Evolutionary conservation across 1,139 yeast species (phyloP).

Genomic region (Hemisphaericaspora lyxosophila): DNA sequence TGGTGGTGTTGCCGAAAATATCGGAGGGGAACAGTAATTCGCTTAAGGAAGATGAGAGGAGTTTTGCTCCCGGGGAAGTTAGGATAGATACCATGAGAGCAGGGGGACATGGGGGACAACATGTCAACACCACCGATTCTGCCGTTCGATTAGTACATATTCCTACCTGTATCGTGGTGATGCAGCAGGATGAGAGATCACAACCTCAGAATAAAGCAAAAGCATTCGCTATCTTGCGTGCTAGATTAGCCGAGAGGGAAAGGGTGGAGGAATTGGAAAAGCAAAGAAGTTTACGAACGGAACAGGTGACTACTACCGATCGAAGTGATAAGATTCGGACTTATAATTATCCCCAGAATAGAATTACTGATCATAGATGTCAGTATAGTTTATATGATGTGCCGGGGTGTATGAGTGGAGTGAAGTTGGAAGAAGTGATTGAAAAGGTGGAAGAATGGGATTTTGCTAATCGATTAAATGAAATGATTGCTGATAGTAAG

Average conservation of each 20-base stretch:
- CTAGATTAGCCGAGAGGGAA: conserved; percentile 81
- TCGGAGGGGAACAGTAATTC: conserved; percentile 56
- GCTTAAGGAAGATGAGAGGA: conserved; percentile 62
- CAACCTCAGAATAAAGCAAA: conserved; percentile 96
- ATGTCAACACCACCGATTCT: conserved; percentile 95
- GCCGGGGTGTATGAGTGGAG: conserved; percentile 78
- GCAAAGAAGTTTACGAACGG: conserved; percentile 69
- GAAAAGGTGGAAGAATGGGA: conserved; percentile 29
- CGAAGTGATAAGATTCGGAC: conserved; percentile 93
- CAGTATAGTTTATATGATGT: conserved; percentile 76
- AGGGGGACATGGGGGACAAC: conserved; percentile 98
- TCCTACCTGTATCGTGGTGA: conserved; percentile 86
- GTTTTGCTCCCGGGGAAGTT: conserved; percentile 83
- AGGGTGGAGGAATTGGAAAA: conserved; percentile 61
- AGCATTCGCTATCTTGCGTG: conserved; percentile 79
- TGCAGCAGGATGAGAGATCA: conserved; percentile 93
- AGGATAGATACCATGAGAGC: conserved; percentile 95
- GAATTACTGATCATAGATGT: conserved; percentile 93
- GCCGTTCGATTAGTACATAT: conserved; percentile 92
- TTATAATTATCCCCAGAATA: conserved; percentile 86
- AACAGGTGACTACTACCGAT: conserved; percentile 86
- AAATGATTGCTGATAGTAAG: conserved; percentile 9
- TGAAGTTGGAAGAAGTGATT: conserved; percentile 59
- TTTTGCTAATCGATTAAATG: conserved; percentile 26
- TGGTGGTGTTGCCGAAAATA: conserved; percentile 86